A percentile compares a stretch with the other conserved stretches of the same genome.
phyloP scores from a whole-genome alignment of 2,329 filamentous ascomycete species.

The Aspergillus eucalypticola region DNA sequence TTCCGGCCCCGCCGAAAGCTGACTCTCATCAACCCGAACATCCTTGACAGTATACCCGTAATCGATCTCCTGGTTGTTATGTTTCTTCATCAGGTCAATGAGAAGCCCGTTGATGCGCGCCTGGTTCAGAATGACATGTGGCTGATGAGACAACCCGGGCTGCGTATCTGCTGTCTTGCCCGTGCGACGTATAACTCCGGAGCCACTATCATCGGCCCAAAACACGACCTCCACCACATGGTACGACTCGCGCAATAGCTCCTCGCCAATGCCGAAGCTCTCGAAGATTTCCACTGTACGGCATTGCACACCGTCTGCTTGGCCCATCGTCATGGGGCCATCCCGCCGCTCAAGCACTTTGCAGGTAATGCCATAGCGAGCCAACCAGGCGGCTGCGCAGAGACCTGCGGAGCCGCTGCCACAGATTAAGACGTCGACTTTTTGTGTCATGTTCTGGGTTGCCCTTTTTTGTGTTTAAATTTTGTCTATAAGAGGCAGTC shows the following conservation, averaged over 20 bases:
- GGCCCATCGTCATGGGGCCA: slow-evolving; percentile 58
- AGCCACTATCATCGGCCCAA: slow-evolving; percentile 46
- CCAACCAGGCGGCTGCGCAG: slow-evolving; percentile 62
- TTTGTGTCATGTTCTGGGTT: slow-evolving; percentile 17
- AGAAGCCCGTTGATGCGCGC: slow-evolving; percentile 58
- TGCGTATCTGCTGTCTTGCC: slow-evolving; percentile 56
- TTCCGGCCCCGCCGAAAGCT: slow-evolving; percentile 35
- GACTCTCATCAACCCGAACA: slow-evolving; percentile 56
- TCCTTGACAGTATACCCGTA: slow-evolving; percentile 57
- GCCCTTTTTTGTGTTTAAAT: neutral
- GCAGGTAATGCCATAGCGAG: slow-evolving; percentile 57
- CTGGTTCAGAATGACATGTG: slow-evolving; percentile 61
- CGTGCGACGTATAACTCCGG: slow-evolving; percentile 48
- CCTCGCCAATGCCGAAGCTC: slow-evolving; percentile 57
- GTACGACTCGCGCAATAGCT: slow-evolving; percentile 58
- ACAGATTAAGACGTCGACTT: slow-evolving; percentile 59
- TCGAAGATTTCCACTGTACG: slow-evolving; percentile 65
- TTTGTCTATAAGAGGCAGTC: too few relatives aligned
- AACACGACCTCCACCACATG: slow-evolving; percentile 61
- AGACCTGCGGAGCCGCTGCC: slow-evolving; percentile 65
- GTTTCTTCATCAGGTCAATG: slow-evolving; percentile 51
- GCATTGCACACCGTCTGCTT: slow-evolving; percentile 65
- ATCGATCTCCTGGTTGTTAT: slow-evolving; percentile 50
- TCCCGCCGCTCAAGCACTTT: slow-evolving; percentile 59
- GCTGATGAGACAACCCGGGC: slow-evolving; percentile 54